Conservation (phyloP, 345 rosid genomes). For the Cardamine occulta region DNA sequence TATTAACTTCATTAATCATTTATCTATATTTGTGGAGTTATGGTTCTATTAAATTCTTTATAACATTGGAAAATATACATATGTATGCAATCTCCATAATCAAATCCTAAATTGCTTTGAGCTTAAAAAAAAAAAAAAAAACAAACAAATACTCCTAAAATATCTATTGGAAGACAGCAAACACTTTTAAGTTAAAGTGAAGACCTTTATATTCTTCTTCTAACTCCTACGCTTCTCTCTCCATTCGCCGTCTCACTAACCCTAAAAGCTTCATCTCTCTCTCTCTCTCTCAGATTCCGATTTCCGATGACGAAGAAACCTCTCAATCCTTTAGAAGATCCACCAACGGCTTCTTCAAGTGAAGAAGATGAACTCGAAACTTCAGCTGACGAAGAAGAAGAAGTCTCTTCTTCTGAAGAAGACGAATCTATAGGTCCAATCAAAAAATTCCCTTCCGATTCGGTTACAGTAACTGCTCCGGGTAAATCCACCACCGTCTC, state of each 20-base stretch:
- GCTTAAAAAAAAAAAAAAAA: not conserved
- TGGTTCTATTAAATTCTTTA: not conserved
- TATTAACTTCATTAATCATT: not conserved
- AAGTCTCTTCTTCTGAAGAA: constrained; percentile 37
- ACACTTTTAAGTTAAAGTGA: not conserved
- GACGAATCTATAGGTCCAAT: not conserved
- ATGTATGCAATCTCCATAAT: too few species aligned
- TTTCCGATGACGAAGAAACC: constrained; percentile 29
- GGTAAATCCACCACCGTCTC: not conserved
- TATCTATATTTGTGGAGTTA: not conserved
- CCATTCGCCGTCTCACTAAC: constrained; percentile 21
- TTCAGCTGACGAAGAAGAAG: constrained; percentile 29
- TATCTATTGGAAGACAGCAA: constrained; percentile 31
- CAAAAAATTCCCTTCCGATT: not conserved
- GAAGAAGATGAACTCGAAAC: constrained; percentile 45
- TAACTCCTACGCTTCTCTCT: not conserved
- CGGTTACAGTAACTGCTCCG: not conserved
- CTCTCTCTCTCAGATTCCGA: not conserved
- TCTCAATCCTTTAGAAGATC: constrained; percentile 32
- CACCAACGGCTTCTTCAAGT: constrained; percentile 46
- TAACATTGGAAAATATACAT: too few species aligned
- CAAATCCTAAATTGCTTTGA: not conserved
- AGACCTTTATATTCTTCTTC: constrained; percentile 26
- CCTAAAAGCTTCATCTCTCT: not conserved
- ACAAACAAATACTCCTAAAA: not conserved